Evolutionary conservation across 331 rosid genomes (phyloP).

Genomic region (Stylosanthes scabra): DNA sequence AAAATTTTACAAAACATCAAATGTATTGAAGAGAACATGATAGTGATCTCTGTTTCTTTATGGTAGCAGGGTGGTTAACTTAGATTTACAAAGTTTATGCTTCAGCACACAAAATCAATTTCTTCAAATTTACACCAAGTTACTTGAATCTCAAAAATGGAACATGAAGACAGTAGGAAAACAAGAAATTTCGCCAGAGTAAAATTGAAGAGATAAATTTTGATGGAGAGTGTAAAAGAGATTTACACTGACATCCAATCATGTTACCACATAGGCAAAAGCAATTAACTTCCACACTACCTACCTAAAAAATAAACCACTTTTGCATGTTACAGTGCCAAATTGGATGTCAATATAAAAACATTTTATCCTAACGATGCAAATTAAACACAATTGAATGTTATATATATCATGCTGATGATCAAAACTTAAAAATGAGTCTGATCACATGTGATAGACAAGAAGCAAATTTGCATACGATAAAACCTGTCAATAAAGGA

Average conservation of each 20-base stretch:
- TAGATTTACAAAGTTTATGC: not conserved
- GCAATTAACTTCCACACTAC: no score
- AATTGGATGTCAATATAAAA: no score
- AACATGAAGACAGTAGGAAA: not conserved
- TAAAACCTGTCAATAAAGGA: conserved; percentile 19
- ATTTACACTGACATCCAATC: no score
- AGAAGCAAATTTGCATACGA: not conserved
- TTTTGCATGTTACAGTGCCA: no score
- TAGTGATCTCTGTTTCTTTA: not conserved
- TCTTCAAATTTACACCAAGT: not conserved
- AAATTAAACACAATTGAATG: not conserved
- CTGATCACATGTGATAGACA: conserved; percentile 10
- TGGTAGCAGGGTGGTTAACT: conserved; percentile 1
- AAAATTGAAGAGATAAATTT: not conserved
- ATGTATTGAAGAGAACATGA: conserved; percentile 9
- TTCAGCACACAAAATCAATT: not conserved
- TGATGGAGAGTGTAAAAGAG: no score
- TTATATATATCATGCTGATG: conserved; percentile 8
- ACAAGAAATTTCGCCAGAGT: not conserved
- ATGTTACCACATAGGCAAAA: no score
- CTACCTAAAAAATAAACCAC: no score
- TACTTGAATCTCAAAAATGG: not conserved
- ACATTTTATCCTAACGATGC: no score
- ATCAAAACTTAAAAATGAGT: not conserved
- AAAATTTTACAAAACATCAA: conserved; percentile 4